phyloP scores from a whole-genome alignment of 2,329 filamentous ascomycete species.

The Neoarthrinium moseri region DNA sequence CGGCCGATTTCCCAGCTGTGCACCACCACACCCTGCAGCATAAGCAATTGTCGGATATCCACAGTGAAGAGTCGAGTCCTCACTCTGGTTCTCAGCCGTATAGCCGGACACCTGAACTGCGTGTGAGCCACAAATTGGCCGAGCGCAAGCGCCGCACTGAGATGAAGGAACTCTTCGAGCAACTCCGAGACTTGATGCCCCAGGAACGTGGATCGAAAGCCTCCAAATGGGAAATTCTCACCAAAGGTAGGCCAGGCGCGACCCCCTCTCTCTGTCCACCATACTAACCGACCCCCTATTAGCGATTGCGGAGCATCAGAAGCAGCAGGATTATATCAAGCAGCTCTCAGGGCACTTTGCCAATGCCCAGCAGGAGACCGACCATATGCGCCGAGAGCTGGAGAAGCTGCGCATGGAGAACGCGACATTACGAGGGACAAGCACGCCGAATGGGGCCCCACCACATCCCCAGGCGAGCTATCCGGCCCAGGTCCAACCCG shows the following conservation, averaged over 20 bases:
- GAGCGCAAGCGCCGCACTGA: slow-evolving; percentile 81
- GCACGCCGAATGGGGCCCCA: slow-evolving; percentile 11
- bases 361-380: slow-evolving; percentile 41
- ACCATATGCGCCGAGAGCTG: slow-evolving; percentile 48
- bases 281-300: slow-evolving; percentile 17
- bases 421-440: slow-evolving; percentile 44
- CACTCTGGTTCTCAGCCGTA: slow-evolving; percentile 68
- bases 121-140: slow-evolving; percentile 81
- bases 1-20: slow-evolving; percentile 55
- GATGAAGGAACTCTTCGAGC: slow-evolving; percentile 86
- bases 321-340: slow-evolving; percentile 49
- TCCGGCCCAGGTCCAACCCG: slow-evolving; percentile 23
- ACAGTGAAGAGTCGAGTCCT: slow-evolving; percentile 55
- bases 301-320: slow-evolving; percentile 63
- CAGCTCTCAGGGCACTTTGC: slow-evolving; percentile 44
- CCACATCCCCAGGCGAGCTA: slow-evolving; percentile 16
- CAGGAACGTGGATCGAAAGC: slow-evolving; percentile 81
- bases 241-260: slow-evolving; percentile 63
- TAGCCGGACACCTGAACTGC: slow-evolving; percentile 77
- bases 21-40: slow-evolving; percentile 79
- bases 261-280: slow-evolving; percentile 7
- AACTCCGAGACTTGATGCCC: slow-evolving; percentile 74
- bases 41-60: slow-evolving; percentile 66
- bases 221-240: slow-evolving; percentile 86
- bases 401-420: slow-evolving; percentile 46